Base-by-base conservation (phyloP, 208 protist species). In the Blastocrithidia nonstop region DNA sequence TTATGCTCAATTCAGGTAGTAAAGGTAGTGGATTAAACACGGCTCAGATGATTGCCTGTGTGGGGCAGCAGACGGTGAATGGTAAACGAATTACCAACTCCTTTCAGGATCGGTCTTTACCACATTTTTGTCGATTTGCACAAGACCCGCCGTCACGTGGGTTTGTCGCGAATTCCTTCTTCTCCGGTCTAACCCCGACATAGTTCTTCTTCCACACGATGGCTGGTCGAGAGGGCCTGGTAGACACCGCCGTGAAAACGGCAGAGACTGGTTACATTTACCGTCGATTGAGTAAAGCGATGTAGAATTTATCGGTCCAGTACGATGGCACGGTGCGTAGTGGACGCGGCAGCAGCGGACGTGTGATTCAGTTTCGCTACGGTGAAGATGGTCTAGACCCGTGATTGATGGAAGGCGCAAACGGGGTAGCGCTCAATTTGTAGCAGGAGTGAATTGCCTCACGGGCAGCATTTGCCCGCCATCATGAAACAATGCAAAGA, bases 181-280 rank as follows among this genome's bases (percentile, higher is more conserved):
- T 90, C 71, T 93, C 95, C 4, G 98, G 98, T 13, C 66, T 99
- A 4, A 85, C 71, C 8, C 93, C 97, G 22, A 96, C 90, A 3
- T 98, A 99, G 72, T 99, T 99, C 65, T 99, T 99, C 61, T 99
- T 99, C 63, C 98, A 99, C 68, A 98, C 98, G 21, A 99, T 99
- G 96, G 96, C 88, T 33, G 95, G 95, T 20, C 77, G 95, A 50
- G 94, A 98, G 66, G 92, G 94, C 50, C 81, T 99, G 4, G 96
- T 99, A 13, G 98, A 99, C 63, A 99, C 97, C 4, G 97, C 98
- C 19, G 97, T 99, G 21, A 99, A 99, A 62, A 99, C 98, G 13
- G 98, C 98, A 2, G 97, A 99, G 54, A 99, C 98, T 15, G 98
- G 98, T 6, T 99, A 99, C 62, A 98, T 99, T 77, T 98, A 99